Base-by-base conservation (phyloP, 2,329 filamentous ascomycete species). In the Venturia asperata region DNA sequence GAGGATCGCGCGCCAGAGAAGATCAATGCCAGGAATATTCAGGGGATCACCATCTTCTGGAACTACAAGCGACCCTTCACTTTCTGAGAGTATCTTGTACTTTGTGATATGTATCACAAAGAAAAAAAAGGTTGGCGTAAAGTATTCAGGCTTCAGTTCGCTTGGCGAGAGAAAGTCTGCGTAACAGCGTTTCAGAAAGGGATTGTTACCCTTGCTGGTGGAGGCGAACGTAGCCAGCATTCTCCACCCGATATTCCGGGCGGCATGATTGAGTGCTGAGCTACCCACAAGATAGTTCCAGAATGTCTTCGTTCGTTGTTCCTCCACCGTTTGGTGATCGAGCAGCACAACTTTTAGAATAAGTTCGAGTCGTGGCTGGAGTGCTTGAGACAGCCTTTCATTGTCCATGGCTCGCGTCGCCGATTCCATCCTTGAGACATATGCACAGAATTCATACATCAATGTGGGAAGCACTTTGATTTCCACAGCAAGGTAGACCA, bases 1-100 rank as follows among this genome's bases (percentile, higher is more conserved):
- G 64, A 96, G 78, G 42, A 93, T 85, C 70, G 96, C 85, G 30
- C 86, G 85, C 92, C 92, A 96, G n/a, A 96, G 78, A 66, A 92
- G 83, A 69, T 94, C 89, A 68, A 80, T 79, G 7, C 81, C 80
- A 4, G 80, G 83, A 67, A 79, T 82, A 68, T 82, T 78, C 37
- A 84, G 72, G 13, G 80, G n/a, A 13, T 80, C 77, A 9, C 81
- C 77, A 58, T 84, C 81, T 65, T 84, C 81, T 27, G 85, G 75
- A 43, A 34, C 45, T 49, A 49, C 47, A 21, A 42, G n/a, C 9
- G n/a, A n/a, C 5, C 42, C 61, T 52, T 63, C 24, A 19, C 34
- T 30, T 34, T 37, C 47, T 3, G 11, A 34, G 13, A 27, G 30
- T 41, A 55, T 42, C 37, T 64, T 64, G 42, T 58, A 52, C 17